Base-by-base conservation (phyloP, 2,329 filamentous ascomycete species). In the Aspergillus fumigatiaffinis region DNA sequence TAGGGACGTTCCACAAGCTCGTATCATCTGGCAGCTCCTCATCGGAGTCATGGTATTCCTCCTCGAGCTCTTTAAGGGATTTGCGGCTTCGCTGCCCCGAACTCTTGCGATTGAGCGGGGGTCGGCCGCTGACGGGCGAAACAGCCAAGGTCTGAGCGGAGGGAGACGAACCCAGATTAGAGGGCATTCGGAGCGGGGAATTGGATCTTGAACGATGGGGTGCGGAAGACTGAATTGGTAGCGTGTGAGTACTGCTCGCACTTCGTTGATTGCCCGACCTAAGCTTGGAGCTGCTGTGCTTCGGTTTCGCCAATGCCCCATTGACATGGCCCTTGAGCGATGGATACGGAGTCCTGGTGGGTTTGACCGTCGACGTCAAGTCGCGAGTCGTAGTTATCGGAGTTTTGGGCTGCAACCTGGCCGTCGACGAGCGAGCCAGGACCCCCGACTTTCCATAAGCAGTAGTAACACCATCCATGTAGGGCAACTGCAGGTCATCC, bases 401-500 rank as follows among this genome's bases (percentile, higher is more conserved):
- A 29, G 61, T 59, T 51, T 72, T 73, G 54, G 51, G 60, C 9
- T 69, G 60, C 52, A 70, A 53, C 56, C 69, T 63, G 29, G 64
- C 60, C 8, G 66, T 61, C 20, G 67, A 63, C 28, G 70, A 66
- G 55, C 69, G 69, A 23, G 63, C 50, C 23, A 69, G 57, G 28
- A 61, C 60, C n/a, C 63, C 62, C 21, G 61, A 46, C 46, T 69
- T 67, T 51, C 59, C 62, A 60, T 74, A 73, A 17, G 70, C 66
- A 48, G 67, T 62, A 17, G 62, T 55, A 23, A 65, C 58, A 53
- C 70, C 63, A 73, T 58, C 58, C 53, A 67, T 63, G 59, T 73
- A 68, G 52, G 71, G 63, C 25, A 69, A 28, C 28, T 81, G 80
- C 26, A 76, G 66, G 60, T 92, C 87, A 66, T 90, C 87, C 59